phyloP scores from a whole-genome alignment of 108 stramenopile genomes.

The Tribonema minus region DNA sequence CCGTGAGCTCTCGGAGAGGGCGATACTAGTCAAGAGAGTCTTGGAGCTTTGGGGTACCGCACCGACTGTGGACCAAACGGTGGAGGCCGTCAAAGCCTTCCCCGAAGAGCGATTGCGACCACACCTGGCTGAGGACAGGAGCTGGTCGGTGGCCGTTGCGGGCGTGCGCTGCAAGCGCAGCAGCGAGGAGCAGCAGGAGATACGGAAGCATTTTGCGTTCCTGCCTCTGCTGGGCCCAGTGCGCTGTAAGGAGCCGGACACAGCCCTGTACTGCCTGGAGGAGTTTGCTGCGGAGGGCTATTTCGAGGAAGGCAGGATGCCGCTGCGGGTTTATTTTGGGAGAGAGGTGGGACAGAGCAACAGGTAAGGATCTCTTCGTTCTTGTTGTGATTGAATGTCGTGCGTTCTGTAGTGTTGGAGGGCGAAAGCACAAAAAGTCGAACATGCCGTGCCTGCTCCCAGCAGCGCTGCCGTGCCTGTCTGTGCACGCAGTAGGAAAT shows the following conservation, averaged over 20 bases:
- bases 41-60: conserved; percentile 36
- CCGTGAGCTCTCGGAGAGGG: neutral
- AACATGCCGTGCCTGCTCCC: no score
- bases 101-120: conserved; percentile 6
- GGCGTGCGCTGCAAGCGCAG: neutral
- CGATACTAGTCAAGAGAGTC: conserved; percentile 31
- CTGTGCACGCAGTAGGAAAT: no score
- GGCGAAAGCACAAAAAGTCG: no score
- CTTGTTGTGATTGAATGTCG: no score
- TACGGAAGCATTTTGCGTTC: neutral
- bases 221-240: neutral
- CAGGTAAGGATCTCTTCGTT: no score
- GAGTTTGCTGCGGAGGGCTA: neutral
- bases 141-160: conserved; percentile 39
- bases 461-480: no score
- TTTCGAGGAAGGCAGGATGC: neutral
- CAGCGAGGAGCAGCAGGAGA: neutral
- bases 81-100: conserved; percentile 14
- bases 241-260: neutral
- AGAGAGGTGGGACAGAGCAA: conserved; percentile 37
- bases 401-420: no score
- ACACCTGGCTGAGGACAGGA: conserved; percentile 7
- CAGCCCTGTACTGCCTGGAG: neutral
- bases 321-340: conserved; percentile 24
- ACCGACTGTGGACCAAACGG: conserved; percentile 6